A percentile compares a stretch with the other conserved stretches of the same genome.
Evolutionary conservation across 768 basidiomycete species (phyloP).

Genomic region (Lactifluus subvellereus): DNA sequence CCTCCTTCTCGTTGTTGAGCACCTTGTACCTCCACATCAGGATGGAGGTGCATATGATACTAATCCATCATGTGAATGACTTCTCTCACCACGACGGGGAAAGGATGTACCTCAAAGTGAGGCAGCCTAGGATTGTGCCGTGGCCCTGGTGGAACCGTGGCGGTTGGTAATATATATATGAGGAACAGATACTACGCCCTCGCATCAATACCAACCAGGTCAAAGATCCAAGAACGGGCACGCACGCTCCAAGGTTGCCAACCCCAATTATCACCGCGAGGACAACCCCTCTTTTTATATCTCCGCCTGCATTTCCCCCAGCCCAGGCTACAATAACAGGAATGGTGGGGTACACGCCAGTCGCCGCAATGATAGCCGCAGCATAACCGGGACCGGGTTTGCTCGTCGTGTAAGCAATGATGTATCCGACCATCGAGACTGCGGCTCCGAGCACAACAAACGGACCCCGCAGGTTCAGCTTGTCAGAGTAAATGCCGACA

Average conservation of each 20-base stretch:
- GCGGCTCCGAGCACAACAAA: slow-evolving; percentile 41
- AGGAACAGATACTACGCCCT: slow-evolving; percentile 36
- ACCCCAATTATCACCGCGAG: slow-evolving; percentile 50
- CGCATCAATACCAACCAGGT: not conserved
- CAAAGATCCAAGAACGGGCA: slow-evolving; percentile 31
- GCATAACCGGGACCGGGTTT: slow-evolving; percentile 35
- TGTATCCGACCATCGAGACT: slow-evolving; percentile 47
- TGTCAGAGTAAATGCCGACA: slow-evolving; percentile 34
- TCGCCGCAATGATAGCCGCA: slow-evolving; percentile 45
- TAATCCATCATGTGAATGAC: slow-evolving; percentile 17
- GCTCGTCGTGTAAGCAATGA: slow-evolving; percentile 40
- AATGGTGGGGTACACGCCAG: slow-evolving; percentile 49
- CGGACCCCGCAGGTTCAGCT: slow-evolving; percentile 40
- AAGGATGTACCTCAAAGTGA: slow-evolving; percentile 26
- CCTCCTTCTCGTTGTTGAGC: slow-evolving; percentile 46
- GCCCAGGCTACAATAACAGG: slow-evolving; percentile 49
- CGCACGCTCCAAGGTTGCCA: slow-evolving; percentile 50
- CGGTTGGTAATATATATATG: slow-evolving; percentile 38
- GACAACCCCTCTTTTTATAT: slow-evolving; percentile 45
- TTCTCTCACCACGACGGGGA: not conserved
- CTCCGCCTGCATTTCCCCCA: slow-evolving; percentile 50
- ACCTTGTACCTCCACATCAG: slow-evolving; percentile 46
- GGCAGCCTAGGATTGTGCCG: slow-evolving; percentile 34
- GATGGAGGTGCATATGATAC: slow-evolving; percentile 39
- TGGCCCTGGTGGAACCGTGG: slow-evolving; percentile 37